Conservation (phyloP, 192 early-diverging fungal genomes). For the Funneliformis mosseae region DNA sequence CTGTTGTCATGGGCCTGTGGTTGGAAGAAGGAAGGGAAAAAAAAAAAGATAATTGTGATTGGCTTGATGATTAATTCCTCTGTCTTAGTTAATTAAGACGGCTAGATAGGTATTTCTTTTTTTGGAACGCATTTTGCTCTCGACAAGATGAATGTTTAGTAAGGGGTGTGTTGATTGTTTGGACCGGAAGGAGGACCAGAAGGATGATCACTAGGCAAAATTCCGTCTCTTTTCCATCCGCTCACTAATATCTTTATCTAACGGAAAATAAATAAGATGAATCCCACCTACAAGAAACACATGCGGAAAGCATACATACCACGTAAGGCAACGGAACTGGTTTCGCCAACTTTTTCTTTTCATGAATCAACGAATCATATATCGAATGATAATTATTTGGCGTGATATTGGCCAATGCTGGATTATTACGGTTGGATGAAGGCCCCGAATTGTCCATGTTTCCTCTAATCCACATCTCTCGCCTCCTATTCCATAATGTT, state of each 20-base stretch:
- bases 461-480: slow-evolving; percentile 50
- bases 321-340: slow-evolving; percentile 52
- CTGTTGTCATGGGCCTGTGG: too few species aligned
- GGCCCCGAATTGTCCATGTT: not conserved
- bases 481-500: slow-evolving; percentile 50
- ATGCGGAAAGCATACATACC: slow-evolving; percentile 39
- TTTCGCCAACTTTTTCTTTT: slow-evolving; percentile 46
- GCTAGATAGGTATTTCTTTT: too few species aligned
- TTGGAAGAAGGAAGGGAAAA: too few species aligned
- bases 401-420: slow-evolving; percentile 37
- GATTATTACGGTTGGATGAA: slow-evolving; percentile 37
- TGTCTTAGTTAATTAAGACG: too few species aligned
- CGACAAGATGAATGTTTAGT: not conserved
- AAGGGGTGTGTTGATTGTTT: not conserved
- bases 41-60: too few species aligned
- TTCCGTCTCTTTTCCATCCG: slow-evolving; percentile 59
- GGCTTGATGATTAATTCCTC: not conserved
- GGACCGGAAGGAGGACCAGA: not conserved
- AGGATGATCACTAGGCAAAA: slow-evolving; percentile 40
- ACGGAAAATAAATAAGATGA: not conserved
- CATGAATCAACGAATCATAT: slow-evolving; percentile 49
- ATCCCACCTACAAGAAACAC: not conserved
- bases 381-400: slow-evolving; percentile 43
- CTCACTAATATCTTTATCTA: slow-evolving; percentile 56
- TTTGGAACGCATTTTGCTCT: not conserved